Evolutionary conservation across 1,284 basidiomycete genomes (phyloP), one percentile per base, ranked within the genome.

Genomic region (Peniophora sp.): DNA sequence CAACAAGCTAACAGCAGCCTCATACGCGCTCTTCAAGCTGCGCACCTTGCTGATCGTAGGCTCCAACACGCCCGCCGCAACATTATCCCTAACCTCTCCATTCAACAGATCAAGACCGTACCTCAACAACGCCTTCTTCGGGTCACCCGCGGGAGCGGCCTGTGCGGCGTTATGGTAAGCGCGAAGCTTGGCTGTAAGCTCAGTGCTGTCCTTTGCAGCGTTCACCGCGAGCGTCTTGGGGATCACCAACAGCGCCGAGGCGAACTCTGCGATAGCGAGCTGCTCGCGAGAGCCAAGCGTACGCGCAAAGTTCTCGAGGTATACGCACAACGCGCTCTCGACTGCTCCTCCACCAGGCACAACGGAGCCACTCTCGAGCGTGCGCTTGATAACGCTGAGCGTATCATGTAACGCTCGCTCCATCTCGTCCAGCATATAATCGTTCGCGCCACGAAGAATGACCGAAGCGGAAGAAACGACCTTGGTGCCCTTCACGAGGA

Each of bases 401-500:
- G 92, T 90, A 69, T 99, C 97, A 66, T 99, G 97, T 59, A 99
- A 69, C 0, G 93, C 85, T 34, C 97, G 78, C 73, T 99, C 97
- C 97, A 99, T 99, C 76, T 99, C 97, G 68, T 99, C 97, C 58
- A 99, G 74, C 88, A 99, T 92, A 69, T 97, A 99, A 71, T 99
- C 97, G 70, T 99, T 99, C 38, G 97, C 97, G 52, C 97, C 97
- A 53, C 97, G 83, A 55, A 99, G 74, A 53, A 99, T 83, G 64
- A 99, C 90, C 38, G 95, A 97, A 22, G 90, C 78, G 19, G 93
- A 95, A 72, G 74, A 95, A 65, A 98, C 95, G 34, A 94, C 87
- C 73, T 97, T 99, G 51, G 96, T 98, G 3, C 97, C 97, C 72
- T 97, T 97, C 71, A 99, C 78, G 53, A 99, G 75, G 66, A 99